Base-by-base conservation (phyloP, 306 rosid species). In the Medicago lupulina region DNA sequence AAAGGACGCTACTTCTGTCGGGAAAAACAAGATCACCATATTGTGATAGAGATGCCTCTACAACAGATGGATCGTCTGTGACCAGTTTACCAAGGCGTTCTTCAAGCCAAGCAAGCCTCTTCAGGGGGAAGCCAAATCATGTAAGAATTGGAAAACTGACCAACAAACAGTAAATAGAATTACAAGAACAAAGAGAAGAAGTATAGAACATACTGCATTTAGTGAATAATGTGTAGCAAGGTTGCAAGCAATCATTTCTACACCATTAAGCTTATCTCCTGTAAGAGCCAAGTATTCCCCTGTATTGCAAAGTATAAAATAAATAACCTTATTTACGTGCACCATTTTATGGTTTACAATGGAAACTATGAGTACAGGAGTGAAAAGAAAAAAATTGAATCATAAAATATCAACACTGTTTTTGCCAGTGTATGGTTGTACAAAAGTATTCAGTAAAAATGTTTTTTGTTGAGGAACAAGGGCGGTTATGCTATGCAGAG, bases 221-320 rank as follows among this genome's bases (percentile, higher is more conserved):
- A 89, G 77, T 14, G 88, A 28, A 71, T 86, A 92, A 81, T 96
- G 99, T 53, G 98, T 90, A 57, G 98, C 99, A 75, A 92, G 98
- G 87, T 88, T 86, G 81, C 96, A 87, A n/a, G 91, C 92, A 81
- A 95, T 82, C 99, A 95, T 95, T 86, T 92, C 98, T 40, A 87
- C 98, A 57, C 99, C 99, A 85, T 90, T 86, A 67, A 95, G 96
- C 86, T 90, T 92, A 87, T 95, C 97, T 68, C 97, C 97, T 19
- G 99, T 92, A 77, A 95, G 97, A 76, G 99, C 96, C 50, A 95
- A 83, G 85, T 90, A 95, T 67, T 95, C 99, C 85, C 99, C 98
- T 95, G 92, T 70, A 75, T 64, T 65, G 59, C 70, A 79, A 63
- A 12, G 44, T 51, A 70, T 50, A 77, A 67, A 61, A 38, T 12